A percentile compares a stretch with the other conserved stretches of the same genome.
Conservation (phyloP, 805 yeast species). For the Wickerhamomyces canadensis region DNA sequence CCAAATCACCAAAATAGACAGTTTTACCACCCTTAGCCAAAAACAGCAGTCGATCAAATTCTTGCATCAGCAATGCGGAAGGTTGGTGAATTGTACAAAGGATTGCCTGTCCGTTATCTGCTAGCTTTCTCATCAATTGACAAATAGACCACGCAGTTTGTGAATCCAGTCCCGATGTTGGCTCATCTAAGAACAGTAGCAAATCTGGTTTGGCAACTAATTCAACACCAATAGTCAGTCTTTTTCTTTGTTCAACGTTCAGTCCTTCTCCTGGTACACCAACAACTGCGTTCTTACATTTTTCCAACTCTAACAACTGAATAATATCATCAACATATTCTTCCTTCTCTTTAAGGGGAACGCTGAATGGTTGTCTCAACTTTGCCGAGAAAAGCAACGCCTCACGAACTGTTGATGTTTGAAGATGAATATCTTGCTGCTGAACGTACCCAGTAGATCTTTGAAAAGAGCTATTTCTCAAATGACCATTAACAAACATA, state of each 20-base stretch:
- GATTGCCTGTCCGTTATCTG: slow-evolving; percentile 58
- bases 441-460: slow-evolving; percentile 56
- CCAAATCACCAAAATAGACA: slow-evolving; percentile 71
- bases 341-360: slow-evolving; percentile 50
- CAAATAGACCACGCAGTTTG: slow-evolving; percentile 66
- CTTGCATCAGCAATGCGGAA: slow-evolving; percentile 70
- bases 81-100: slow-evolving; percentile 83
- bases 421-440: slow-evolving; percentile 69
- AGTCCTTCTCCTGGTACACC: slow-evolving; percentile 72
- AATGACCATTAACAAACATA: slow-evolving; percentile 58
- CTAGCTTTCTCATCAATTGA: slow-evolving; percentile 53
- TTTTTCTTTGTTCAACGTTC: slow-evolving; percentile 60
- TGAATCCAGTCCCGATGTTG: slow-evolving; percentile 65
- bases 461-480: slow-evolving; percentile 57
- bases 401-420: slow-evolving; percentile 65
- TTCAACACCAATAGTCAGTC: slow-evolving; percentile 62
- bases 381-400: slow-evolving; percentile 63
- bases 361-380: slow-evolving; percentile 55
- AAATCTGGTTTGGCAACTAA: slow-evolving; percentile 60
- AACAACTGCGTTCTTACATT: slow-evolving; percentile 66
- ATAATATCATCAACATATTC: slow-evolving; percentile 63
- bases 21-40: slow-evolving; percentile 68
- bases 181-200: slow-evolving; percentile 58
- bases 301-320: slow-evolving; percentile 55
- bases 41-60: slow-evolving; percentile 71